These are phyloP conservation scores for Moesziomyces antarcticus DNA, from an alignment of 1,284 basidiomycete genomes.

Conservation along the genomic window DNA sequence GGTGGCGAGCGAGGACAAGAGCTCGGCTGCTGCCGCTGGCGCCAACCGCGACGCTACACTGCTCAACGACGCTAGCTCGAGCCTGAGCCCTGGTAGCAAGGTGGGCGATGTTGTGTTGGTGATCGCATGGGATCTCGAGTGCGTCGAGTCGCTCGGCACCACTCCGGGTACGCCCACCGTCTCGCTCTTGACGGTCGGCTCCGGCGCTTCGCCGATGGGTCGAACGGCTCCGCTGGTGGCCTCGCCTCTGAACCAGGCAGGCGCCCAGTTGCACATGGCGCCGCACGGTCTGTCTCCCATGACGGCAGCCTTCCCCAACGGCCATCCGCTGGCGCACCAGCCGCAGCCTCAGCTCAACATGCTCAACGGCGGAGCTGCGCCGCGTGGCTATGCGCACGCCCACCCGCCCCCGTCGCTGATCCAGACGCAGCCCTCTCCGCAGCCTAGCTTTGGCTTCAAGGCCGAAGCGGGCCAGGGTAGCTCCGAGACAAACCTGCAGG, in stretches of 20 bases:
- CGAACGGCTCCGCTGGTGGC: slow-evolving; percentile 24
- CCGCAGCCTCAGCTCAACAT: slow-evolving; percentile 32
- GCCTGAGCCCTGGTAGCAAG: slow-evolving; percentile 63
- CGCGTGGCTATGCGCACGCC: slow-evolving; percentile 18
- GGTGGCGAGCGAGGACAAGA: slow-evolving; percentile 52
- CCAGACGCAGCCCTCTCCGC: slow-evolving; percentile 54
- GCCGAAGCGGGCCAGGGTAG: slow-evolving; percentile 3
- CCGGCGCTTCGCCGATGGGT: slow-evolving; percentile 38
- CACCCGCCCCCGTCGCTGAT: slow-evolving; percentile 46
- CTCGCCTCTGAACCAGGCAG: slow-evolving; percentile 39
- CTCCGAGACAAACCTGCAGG: slow-evolving; percentile 21
- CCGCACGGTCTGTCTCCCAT: slow-evolving; percentile 34
- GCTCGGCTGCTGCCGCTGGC: slow-evolving; percentile 5
- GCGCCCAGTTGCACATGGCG: slow-evolving; percentile 19
- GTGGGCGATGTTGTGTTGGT: slow-evolving; percentile 69
- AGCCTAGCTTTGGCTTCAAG: slow-evolving; percentile 34
- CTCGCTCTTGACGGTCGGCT: slow-evolving; percentile 49
- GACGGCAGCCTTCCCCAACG: slow-evolving; percentile 30
- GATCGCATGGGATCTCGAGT: slow-evolving; percentile 68
- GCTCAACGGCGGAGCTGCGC: slow-evolving; percentile 15
- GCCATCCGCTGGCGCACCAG: slow-evolving; percentile 19
- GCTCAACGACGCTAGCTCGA: slow-evolving; percentile 25
- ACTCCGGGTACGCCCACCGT: slow-evolving; percentile 60
- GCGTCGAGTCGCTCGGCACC: slow-evolving; percentile 59
- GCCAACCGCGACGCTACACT: slow-evolving; percentile 19